Conservation (phyloP, 225 moss, liverwort and hornwort genomes). For the Climacium dendroides region DNA sequence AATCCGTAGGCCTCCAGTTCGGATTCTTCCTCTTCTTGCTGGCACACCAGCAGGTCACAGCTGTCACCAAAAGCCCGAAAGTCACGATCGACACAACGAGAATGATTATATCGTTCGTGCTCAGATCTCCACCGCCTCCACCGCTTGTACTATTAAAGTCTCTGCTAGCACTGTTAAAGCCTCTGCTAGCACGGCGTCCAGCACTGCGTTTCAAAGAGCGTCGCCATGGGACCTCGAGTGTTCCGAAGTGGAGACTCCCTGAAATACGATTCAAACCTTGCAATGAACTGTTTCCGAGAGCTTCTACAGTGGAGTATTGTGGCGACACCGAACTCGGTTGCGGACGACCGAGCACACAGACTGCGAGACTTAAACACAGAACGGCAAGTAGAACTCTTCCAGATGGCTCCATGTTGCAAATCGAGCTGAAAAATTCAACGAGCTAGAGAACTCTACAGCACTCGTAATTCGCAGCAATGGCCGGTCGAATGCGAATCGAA, state of each 20-base stretch:
- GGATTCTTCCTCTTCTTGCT: background rate
- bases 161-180: too few relatives aligned
- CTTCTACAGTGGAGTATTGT: background rate
- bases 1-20: background rate
- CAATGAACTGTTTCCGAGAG: background rate
- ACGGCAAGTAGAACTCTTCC: background rate
- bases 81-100: background rate
- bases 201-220: background rate
- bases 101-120: background rate
- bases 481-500: background rate
- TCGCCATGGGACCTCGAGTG: background rate
- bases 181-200: background rate
- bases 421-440: background rate
- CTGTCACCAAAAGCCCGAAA: background rate
- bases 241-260: background rate
- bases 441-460: background rate
- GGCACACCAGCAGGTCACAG: background rate
- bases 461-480: background rate
- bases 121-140: background rate
- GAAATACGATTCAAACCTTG: background rate
- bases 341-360: background rate
- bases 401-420: background rate
- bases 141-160: too few relatives aligned
- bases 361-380: background rate
- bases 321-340: background rate